Base-by-base conservation (phyloP, 805 yeast genomes). In the Priceomyces castillae region DNA sequence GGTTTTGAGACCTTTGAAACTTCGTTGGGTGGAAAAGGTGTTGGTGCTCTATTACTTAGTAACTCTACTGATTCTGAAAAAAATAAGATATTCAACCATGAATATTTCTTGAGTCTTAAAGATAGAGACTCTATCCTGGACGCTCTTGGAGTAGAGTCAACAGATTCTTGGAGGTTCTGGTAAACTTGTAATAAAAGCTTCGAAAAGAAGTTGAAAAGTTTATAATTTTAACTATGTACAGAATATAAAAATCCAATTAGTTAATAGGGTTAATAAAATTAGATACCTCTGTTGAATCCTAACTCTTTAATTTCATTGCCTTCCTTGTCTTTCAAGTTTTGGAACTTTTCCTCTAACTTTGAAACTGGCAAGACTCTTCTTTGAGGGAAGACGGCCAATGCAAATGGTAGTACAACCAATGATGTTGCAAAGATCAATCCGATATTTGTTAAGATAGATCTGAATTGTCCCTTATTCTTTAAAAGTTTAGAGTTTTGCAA, bases 301-400 rank as follows among this genome's bases (percentile, higher is more conserved):
- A 92, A 90, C 9, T 70, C 63, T 22, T 68, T 65, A 36, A 88
- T 73, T 22, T 63, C 66, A 4, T 73, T 64, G 7, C 95, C 96
- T 11, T 80, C 60, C 39, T 69, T 69, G 54, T 84, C 84, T 58
- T 77, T 82, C 57, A 84, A 71, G 30, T 71, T 74, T 14, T 70
- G 74, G 62, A 92, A 80, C 44, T 80, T 67, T 1, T 72, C 64
- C 64, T 94, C 99, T 43, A 94, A 69, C 34, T 73, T 69, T 15
- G 64, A 48, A 6, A 82, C 84, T 18, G 72, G 61, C 42, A 92
- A 74, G 16, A 65, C 69, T 56, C 89, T 82, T 61, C 85, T 80
- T 64, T 90, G 97, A 10, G 99, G 99, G 80, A 94, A 94, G 1
- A 90, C 86, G 1, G 90, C 99, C 59, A 94, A 72, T 0, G 98